phyloP scores from a whole-genome alignment of 805 yeast species.

The Ogataea chonburiensis region DNA sequence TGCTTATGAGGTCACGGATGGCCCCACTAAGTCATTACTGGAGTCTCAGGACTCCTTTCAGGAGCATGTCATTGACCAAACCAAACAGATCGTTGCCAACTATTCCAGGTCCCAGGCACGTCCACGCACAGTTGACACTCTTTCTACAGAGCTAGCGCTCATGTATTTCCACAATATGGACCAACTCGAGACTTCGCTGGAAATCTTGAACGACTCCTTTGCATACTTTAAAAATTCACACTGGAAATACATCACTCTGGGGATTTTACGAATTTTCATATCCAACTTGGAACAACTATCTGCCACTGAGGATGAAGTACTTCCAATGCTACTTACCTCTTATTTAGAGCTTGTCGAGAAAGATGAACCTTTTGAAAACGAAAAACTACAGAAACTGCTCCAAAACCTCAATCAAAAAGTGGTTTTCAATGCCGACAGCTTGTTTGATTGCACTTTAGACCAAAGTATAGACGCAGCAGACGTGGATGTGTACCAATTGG shows the following conservation, averaged over 20 bases:
- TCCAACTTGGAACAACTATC: slow-evolving; percentile 56
- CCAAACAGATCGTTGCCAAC: slow-evolving; percentile 54
- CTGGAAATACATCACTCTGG: slow-evolving; percentile 71
- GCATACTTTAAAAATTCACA: slow-evolving; percentile 64
- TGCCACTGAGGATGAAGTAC: slow-evolving; percentile 19
- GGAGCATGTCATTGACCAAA: slow-evolving; percentile 46
- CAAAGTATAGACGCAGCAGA: slow-evolving; percentile 39
- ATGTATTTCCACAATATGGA: slow-evolving; percentile 54
- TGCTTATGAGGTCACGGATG: slow-evolving; percentile 15
- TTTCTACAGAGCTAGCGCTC: slow-evolving; percentile 78
- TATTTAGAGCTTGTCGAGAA: slow-evolving; percentile 36
- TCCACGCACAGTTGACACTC: slow-evolving; percentile 64
- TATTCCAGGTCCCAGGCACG: slow-evolving; percentile 50
- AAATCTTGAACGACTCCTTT: slow-evolving; percentile 66
- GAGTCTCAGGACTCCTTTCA: slow-evolving; percentile 36
- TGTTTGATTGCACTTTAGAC: slow-evolving; percentile 37
- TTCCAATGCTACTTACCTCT: slow-evolving; percentile 36
- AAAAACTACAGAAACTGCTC: slow-evolving; percentile 18
- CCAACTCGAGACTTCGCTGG: slow-evolving; percentile 58
- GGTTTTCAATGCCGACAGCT: slow-evolving; percentile 26
- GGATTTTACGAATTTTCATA: slow-evolving; percentile 64
- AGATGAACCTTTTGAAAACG: slow-evolving; percentile 27
- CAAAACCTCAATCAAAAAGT: slow-evolving; percentile 13
- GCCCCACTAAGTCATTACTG: slow-evolving; percentile 28
- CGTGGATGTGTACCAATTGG: slow-evolving; percentile 40